Percentiles rank a stretch among this genome's conserved stretches.
Evolutionary conservation across 164 flowering plant species (phyloP).

Genomic region (Annona squamosa): DNA sequence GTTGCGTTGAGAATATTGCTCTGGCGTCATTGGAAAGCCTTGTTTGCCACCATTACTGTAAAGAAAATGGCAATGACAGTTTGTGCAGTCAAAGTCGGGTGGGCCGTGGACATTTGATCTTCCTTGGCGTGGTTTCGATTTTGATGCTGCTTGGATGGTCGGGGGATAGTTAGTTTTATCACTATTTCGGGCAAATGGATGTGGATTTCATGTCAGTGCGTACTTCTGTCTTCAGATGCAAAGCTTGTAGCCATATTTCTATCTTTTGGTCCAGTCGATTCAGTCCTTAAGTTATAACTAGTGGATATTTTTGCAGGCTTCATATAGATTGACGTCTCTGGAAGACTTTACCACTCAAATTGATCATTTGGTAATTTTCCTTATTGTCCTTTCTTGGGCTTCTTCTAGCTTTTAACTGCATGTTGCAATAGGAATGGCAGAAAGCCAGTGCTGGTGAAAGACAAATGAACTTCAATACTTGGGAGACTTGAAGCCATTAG

Average conservation of each 20-base stretch:
- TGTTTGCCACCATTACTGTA: no score
- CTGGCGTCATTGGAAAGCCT: no score
- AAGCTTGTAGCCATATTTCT: neutral
- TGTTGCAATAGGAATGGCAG: neutral
- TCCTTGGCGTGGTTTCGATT: neutral
- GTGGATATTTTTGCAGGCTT: conserved; percentile 17
- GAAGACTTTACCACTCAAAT: conserved; percentile 15
- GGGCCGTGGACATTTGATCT: no score
- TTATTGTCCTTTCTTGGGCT: neutral
- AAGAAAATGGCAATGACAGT: no score
- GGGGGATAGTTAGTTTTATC: neutral
- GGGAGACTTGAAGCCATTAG: neutral
- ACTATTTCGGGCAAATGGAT: neutral
- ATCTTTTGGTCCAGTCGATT: neutral
- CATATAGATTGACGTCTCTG: conserved; percentile 11
- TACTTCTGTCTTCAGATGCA: neutral
- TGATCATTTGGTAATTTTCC: conserved; percentile 9
- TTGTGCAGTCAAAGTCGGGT: no score
- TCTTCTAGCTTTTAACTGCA: neutral
- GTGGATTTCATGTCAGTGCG: neutral
- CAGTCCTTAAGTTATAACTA: neutral
- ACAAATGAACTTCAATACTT: neutral
- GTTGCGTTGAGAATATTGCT: no score
- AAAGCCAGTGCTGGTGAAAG: neutral
- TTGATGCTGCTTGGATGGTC: neutral